Conservation (phyloP, 148 eudicot species). For the Drosera capensis region DNA sequence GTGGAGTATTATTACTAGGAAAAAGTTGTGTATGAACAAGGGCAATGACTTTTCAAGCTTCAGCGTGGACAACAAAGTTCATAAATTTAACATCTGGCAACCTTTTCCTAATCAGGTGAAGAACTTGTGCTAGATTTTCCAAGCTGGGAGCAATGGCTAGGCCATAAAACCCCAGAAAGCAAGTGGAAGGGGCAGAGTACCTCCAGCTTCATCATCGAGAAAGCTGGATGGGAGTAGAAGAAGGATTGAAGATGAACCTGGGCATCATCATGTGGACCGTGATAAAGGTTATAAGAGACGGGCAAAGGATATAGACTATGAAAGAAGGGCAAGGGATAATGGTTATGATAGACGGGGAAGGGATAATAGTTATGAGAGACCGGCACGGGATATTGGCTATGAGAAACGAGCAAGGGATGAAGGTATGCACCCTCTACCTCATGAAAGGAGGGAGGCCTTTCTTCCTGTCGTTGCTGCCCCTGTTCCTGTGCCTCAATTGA, state of each 20-base stretch:
- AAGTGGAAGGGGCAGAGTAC: neutral
- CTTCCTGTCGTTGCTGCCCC: conserved; percentile 14
- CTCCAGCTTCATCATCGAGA: neutral
- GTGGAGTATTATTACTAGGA: conserved; percentile 16
- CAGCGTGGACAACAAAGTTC: neutral
- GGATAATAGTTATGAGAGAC: too few relatives aligned
- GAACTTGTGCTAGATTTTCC: conserved; percentile 62
- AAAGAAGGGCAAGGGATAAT: too few relatives aligned
- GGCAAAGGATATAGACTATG: too few relatives aligned
- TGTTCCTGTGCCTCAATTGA: conserved; percentile 14
- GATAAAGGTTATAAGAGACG: conserved; percentile 1
- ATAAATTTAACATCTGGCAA: neutral
- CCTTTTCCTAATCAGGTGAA: conserved; percentile 41
- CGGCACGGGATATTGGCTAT: too few relatives aligned
- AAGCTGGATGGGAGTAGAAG: conserved; percentile 15
- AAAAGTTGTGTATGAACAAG: neutral
- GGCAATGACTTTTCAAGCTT: neutral
- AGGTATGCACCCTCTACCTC: conserved; percentile 12
- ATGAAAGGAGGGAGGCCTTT: conserved; percentile 29
- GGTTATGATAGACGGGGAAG: too few relatives aligned
- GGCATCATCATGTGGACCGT: neutral
- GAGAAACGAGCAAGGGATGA: conserved; percentile 1
- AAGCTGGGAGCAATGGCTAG: conserved; percentile 28
- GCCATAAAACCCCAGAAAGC: conserved; percentile 12
- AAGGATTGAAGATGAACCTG: neutral